Evolutionary conservation across 768 basidiomycete genomes (phyloP).

Genomic region (Mycena olivaceomarginata): DNA sequence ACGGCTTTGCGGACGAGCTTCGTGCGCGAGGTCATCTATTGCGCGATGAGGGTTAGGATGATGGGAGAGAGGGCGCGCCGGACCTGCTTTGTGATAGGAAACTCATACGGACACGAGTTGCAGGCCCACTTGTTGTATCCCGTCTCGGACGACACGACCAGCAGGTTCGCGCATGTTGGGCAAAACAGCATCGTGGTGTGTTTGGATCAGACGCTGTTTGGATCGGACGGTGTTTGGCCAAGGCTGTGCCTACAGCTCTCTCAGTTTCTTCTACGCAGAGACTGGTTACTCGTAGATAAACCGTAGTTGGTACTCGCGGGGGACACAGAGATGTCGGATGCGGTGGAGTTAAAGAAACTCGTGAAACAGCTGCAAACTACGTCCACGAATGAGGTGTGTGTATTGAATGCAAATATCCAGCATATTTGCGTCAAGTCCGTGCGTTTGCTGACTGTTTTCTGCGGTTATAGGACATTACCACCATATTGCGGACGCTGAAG

Average conservation of each 20-base stretch:
- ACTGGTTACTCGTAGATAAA: constrained; percentile 43
- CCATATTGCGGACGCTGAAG: constrained; percentile 78
- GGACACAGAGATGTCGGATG: constrained; percentile 62
- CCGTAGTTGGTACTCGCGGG: constrained; percentile 56
- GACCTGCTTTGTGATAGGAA: constrained; percentile 91
- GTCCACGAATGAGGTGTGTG: constrained; percentile 72
- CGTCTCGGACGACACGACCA: constrained; percentile 85
- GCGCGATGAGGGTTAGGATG: constrained; percentile 16
- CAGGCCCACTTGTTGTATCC: constrained; percentile 96
- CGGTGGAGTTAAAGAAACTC: constrained; percentile 85
- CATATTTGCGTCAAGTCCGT: constrained; percentile 52
- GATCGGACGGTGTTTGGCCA: constrained; percentile 6
- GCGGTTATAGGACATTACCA: constrained; percentile 74
- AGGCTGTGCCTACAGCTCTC: constrained; percentile 19
- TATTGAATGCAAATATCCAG: constrained; percentile 56
- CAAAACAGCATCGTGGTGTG: constrained; percentile 91
- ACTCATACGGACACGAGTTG: constrained; percentile 96
- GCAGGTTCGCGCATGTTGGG: constrained; percentile 93
- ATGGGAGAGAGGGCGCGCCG: constrained; percentile 28
- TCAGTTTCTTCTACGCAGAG: constrained; percentile 21
- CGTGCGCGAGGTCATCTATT: constrained; percentile 93
- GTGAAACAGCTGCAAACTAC: constrained; percentile 86
- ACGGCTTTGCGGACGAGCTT: constrained; percentile 91
- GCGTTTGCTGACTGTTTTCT: constrained; percentile 50
- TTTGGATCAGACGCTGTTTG: background rate